Evolutionary conservation across 2,329 filamentous ascomycete species (phyloP).

Genomic region (Teratosphaeria zuluensis): DNA sequence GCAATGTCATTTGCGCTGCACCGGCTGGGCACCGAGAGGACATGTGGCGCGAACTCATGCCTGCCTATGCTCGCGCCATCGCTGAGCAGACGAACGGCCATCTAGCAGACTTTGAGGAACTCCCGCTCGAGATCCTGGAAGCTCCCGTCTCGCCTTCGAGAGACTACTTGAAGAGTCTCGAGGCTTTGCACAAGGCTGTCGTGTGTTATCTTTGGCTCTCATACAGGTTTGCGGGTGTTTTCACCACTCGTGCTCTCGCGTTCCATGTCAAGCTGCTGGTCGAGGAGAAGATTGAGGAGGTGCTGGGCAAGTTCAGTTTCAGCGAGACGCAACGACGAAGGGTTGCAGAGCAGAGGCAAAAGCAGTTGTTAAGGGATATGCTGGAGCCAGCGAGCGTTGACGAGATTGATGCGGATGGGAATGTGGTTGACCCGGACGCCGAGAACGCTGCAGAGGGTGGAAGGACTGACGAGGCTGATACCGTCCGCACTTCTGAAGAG

Average conservation of each 20-base stretch:
- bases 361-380: slow-evolving; percentile 12
- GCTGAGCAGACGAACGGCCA: slow-evolving; percentile 56
- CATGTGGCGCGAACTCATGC: slow-evolving; percentile 41
- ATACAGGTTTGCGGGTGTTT: slow-evolving; percentile 76
- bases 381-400: slow-evolving; percentile 5
- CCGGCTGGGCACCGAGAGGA: slow-evolving; percentile 53
- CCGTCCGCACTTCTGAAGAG: slow-evolving; percentile 33
- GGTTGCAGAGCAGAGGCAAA: slow-evolving; percentile 19
- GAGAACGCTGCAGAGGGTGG: background rate
- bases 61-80: slow-evolving; percentile 59
- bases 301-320: slow-evolving; percentile 49
- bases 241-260: slow-evolving; percentile 63
- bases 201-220: slow-evolving; percentile 89
- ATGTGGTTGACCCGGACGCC: background rate
- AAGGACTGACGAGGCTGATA: background rate
- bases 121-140: slow-evolving; percentile 61
- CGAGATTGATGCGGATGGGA: slow-evolving; percentile 3
- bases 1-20: slow-evolving; percentile 63
- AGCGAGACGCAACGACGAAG: slow-evolving; percentile 18
- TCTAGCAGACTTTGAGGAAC: slow-evolving; percentile 58
- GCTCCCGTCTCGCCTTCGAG: slow-evolving; percentile 30
- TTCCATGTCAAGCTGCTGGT: slow-evolving; percentile 70
- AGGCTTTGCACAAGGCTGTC: slow-evolving; percentile 69
- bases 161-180: slow-evolving; percentile 58
- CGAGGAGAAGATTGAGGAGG: slow-evolving; percentile 63